Percentiles rank a stretch among this genome's conserved stretches.
These are phyloP conservation scores for Lentinula guzmanii DNA, from an alignment of 768 basidiomycete genomes.

Conservation along the genomic window DNA sequence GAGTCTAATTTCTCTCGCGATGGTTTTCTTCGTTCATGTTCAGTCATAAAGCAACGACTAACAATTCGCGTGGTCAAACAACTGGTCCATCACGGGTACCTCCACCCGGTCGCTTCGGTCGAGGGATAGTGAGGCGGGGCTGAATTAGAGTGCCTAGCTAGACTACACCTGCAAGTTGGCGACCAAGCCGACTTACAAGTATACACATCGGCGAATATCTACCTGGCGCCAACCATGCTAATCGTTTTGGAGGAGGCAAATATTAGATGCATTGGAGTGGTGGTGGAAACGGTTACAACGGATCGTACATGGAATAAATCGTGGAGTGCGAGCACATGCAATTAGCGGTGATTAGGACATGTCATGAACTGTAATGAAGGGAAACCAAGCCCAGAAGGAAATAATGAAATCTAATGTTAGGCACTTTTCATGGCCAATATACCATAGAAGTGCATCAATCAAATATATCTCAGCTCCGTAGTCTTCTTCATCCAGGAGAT, in stretches of 20 bases:
- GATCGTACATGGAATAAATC: background rate
- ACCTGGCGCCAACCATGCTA: too few relatives aligned
- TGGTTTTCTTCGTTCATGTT: background rate
- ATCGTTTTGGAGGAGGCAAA: too few relatives aligned
- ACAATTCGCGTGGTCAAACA: background rate
- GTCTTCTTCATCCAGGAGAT: background rate
- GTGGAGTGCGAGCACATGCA: background rate
- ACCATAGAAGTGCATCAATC: background rate
- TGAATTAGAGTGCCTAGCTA: background rate
- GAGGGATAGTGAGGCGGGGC: background rate
- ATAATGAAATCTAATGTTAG: background rate
- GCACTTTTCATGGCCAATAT: too few relatives aligned
- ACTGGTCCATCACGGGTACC: background rate
- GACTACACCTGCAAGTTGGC: too few relatives aligned
- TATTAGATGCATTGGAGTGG: background rate
- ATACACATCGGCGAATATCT: too few relatives aligned
- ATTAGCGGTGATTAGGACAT: background rate
- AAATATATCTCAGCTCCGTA: background rate
- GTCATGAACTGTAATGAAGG: background rate
- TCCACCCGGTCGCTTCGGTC: background rate
- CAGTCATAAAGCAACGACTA: background rate
- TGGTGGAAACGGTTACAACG: background rate
- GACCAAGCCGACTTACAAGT: too few relatives aligned
- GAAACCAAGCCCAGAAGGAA: background rate
- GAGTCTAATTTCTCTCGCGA: background rate